Evolutionary conservation across 148 eudicot species (phyloP), one percentile per base, ranked within the genome.

Genomic region (Rhododendron kiyosumense): DNA sequence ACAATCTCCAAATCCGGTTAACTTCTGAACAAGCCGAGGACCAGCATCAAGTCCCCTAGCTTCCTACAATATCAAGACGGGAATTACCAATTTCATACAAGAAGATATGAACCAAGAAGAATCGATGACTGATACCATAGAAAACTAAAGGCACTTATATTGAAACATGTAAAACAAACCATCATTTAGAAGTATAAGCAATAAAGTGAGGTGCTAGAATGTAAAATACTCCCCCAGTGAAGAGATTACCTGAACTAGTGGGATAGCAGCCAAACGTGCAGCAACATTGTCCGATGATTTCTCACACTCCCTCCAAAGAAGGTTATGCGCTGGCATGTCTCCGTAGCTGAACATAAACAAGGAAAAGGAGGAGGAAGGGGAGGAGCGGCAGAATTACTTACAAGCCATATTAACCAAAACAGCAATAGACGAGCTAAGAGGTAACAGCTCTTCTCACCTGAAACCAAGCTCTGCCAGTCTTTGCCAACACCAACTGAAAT

Each of bases 21-120:
- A 73, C 81, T 90, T 95, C 78, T 95, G 89, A 87, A 95, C 97
- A 82, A 96, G 94, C 54, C 98, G 89, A 46, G 99, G 99, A 78
- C 99, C 99, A 61, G 99, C 99, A 93, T 96, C 99, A 81, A 96
- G 98, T 78, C 99, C 99, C 82, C 99, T 93, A 46, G 99, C 99
- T 89, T 96, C 99, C 99, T 96, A 81, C 26, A 85, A 3, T 32
- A 75, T 49, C 73, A 82, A 26, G 52, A 24, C 22, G 18, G 24
- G 10, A 15, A 76, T 45, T 14, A 3, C 34, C 24, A 26, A n/a
- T 41, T 75, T 49, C 24, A 24, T 0, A 43, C 59, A 32, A 74
- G 34, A 13, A n/a, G 49, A 65, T 45, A 83, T 4, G 6, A 67
- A 67, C 78, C 71, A 22, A 26, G 22, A 43, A 8, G 5, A 63